Base-by-base conservation (phyloP, 176 grass and related monocot genomes). In the Puccinellia tenuiflora region DNA sequence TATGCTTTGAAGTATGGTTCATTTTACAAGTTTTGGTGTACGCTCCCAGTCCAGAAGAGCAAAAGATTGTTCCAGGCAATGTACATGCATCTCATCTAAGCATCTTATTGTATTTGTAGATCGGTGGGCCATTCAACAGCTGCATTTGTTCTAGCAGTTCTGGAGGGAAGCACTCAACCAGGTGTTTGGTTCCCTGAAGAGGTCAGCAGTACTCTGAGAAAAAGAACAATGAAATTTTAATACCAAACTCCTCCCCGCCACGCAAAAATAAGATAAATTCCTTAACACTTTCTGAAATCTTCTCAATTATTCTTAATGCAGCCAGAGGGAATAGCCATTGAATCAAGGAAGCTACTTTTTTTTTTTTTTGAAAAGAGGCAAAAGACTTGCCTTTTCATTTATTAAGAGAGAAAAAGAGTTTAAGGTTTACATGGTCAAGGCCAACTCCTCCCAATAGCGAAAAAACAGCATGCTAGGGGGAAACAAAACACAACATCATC, bases 131-230 rank as follows among this genome's bases (percentile, higher is more conserved):
- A 78, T 78, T 74, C 82, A 57, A 77, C 21, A 15, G 83, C 88
- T 48, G 88, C 95, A 83, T 92, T 97, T 83, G 92, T 52, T 64
- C 78, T 81, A 71, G 81, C 92, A 69, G 73, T 97, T 92, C 90
- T 94, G 69, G 90, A 97, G 82, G 94, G 86, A 28, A 91, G 86
- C 84, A 87, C 90, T 2, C 90, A 92, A 54, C 86, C 77, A 65
- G 94, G 94, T 3, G 88, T 92, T 79, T 97, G 94, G 92, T 97
- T 97, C 90, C 92, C 94, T 56, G 92, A 97, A 86, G 90, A 94
- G 90, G 90, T 94, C 42, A 35, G 56, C 65, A 35, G 38, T 82
- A 20, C 14, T 63, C 38, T 24, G 33, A 9, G 25, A 71, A 9
- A n/a, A 76, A 45, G 35, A 12, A 59, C 20, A 59, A n/a, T 24